These are phyloP conservation scores for Kwoniella europaea DNA, from an alignment of 768 basidiomycete genomes.

Conservation along the genomic window DNA sequence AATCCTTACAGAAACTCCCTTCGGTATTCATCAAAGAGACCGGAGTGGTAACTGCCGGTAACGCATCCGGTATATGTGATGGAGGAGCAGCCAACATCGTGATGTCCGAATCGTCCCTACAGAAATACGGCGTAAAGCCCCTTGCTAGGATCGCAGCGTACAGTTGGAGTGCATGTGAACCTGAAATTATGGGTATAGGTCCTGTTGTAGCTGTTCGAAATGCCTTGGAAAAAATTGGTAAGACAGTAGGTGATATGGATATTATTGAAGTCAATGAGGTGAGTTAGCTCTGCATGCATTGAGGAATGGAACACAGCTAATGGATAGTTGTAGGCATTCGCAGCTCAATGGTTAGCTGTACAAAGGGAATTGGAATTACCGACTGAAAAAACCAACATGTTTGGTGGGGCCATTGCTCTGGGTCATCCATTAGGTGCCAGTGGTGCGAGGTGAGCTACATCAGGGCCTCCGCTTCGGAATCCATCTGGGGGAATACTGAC, in stretches of 20 bases:
- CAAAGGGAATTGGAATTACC: conserved; percentile 59
- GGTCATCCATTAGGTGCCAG: conserved; percentile 45
- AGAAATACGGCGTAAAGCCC: conserved; percentile 57
- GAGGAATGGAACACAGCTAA: neutral
- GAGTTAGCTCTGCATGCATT: conserved; percentile 3
- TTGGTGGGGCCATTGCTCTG: conserved; percentile 59
- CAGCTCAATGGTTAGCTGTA: conserved; percentile 60
- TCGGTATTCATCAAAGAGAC: conserved; percentile 57
- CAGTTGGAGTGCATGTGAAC: conserved; percentile 59
- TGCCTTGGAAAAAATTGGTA: conserved; percentile 45
- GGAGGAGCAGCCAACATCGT: conserved; percentile 61
- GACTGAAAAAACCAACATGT: conserved; percentile 51
- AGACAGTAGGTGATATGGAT: conserved; percentile 58
- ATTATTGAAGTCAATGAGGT: conserved; percentile 58
- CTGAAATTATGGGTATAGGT: conserved; percentile 60
- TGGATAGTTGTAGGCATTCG: conserved; percentile 56
- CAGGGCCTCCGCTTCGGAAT: neutral
- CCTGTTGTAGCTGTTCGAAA: conserved; percentile 53
- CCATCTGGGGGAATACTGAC: neutral
- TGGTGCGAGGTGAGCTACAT: conserved; percentile 40
- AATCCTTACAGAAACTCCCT: conserved; percentile 52
- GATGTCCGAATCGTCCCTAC: conserved; percentile 56
- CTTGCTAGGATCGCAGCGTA: conserved; percentile 58
- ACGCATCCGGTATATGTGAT: conserved; percentile 59
- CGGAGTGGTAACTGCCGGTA: conserved; percentile 59